Base-by-base conservation (phyloP, 495 filamentous ascomycete species). In the Penicillium cosmopolitanum region DNA sequence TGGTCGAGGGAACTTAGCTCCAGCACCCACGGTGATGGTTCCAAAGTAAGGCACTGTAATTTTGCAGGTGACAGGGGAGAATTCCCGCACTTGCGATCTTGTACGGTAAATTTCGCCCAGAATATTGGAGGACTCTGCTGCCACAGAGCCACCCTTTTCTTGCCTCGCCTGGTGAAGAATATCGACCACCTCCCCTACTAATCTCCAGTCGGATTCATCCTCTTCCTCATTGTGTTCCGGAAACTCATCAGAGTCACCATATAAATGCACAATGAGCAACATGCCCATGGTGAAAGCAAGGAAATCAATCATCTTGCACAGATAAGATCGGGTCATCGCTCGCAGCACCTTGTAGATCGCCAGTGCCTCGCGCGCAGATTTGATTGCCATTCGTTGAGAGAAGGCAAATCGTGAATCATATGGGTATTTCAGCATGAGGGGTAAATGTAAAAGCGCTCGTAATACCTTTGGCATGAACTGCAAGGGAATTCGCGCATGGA, bases 251-350 rank as follows among this genome's bases (percentile, higher is more conserved):
- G 62, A 77, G 51, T 75, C 74, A 16, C 77, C 77, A 38, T 82
- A 60, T 10, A 83, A 63, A 34, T 82, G 74, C 13, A 85, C 70
- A 16, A 82, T 62, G 19, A 86, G 60, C 10, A 84, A 64, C 58
- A 84, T 75, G 4, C 81, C 73, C 12, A 77, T 72, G 0, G 75
- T 84, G 65, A 86, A 85, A 11, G 73, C 81, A 58, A 83, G 70
- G 55, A 85, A 86, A 58, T 86, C 83, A 21, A 80, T 67, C 16
- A 82, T 63, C 50, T 85, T 83, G 71, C 83, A 84, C 33, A 79
- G 57, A 56, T 76, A 78, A 15, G 76, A 70, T 28, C 68, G 66
- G 11, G 63, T 66, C 6, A 59, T 66, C 5, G 68, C 54, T 34
- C 83, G 79, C 15, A 85, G 57, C 3, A 65, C 54, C 40, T 74